A percentile compares a stretch with the other conserved stretches of the same genome.
These are phyloP conservation scores for Hemisphaericaspora xylanilytica DNA, from an alignment of 1,139 yeast species.

Conservation along the genomic window DNA sequence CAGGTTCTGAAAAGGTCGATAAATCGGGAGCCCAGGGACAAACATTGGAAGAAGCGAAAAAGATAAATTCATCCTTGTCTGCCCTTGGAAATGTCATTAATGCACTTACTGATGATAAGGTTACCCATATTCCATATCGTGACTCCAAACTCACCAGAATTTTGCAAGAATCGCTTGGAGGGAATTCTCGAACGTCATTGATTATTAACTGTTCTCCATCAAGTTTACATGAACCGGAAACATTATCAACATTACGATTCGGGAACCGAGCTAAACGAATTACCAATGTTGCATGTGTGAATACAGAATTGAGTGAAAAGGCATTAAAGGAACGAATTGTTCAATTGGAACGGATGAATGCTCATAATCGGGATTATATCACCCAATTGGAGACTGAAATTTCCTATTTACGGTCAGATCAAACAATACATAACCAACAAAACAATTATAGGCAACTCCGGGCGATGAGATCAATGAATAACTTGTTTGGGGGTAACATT, in stretches of 20 bases:
- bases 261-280: conserved; percentile 78
- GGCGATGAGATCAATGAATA: background rate
- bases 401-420: background rate
- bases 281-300: conserved; percentile 64
- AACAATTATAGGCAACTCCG: background rate
- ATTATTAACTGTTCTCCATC: conserved; percentile 80
- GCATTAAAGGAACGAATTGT: conserved; percentile 52
- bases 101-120: conserved; percentile 67
- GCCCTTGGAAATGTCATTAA: conserved; percentile 81
- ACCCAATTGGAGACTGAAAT: conserved; percentile 50
- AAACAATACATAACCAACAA: background rate
- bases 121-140: conserved; percentile 71
- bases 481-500: background rate
- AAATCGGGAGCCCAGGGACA: conserved; percentile 79
- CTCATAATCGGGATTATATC: conserved; percentile 42
- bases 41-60: conserved; percentile 78
- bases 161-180: conserved; percentile 82
- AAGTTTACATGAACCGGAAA: conserved; percentile 58
- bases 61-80: conserved; percentile 75
- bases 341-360: conserved; percentile 48
- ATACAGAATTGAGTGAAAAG: conserved; percentile 61
- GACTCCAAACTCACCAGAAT: conserved; percentile 84
- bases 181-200: conserved; percentile 78
- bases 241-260: conserved; percentile 74
- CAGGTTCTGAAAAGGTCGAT: conserved; percentile 86